Conservation (phyloP, 1,284 basidiomycete genomes). For the Apiotrichum laibachii region DNA sequence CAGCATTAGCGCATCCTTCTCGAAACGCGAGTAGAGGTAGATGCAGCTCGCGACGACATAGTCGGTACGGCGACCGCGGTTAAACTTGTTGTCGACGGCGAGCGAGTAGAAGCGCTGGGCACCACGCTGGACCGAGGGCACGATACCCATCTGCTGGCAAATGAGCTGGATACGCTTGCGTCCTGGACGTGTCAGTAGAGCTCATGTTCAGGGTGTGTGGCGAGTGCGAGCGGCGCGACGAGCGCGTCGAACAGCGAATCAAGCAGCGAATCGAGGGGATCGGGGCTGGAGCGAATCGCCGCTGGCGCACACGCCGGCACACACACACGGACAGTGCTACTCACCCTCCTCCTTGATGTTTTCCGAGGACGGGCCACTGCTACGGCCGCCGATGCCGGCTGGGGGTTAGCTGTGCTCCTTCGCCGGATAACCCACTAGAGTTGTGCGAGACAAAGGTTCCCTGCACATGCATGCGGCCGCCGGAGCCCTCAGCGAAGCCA, state of each 20-base stretch:
- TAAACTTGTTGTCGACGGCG: slow-evolving; percentile 90
- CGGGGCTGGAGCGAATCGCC: not conserved
- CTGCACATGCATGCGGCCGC: slow-evolving; percentile 91
- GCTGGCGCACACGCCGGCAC: no score
- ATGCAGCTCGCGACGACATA: slow-evolving; percentile 94
- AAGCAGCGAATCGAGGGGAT: not conserved
- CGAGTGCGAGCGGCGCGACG: not conserved
- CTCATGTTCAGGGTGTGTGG: not conserved
- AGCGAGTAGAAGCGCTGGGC: slow-evolving; percentile 89
- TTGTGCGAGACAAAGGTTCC: slow-evolving; percentile 91
- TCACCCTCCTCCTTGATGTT: slow-evolving; percentile 42
- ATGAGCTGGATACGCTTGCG: slow-evolving; percentile 77
- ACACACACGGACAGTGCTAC: slow-evolving; percentile 8
- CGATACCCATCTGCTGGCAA: slow-evolving; percentile 71
- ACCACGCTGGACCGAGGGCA: slow-evolving; percentile 73
- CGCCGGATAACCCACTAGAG: slow-evolving; percentile 62
- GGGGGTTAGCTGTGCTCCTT: slow-evolving; percentile 44
- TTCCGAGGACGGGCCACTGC: slow-evolving; percentile 29
- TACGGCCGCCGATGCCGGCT: slow-evolving; percentile 34
- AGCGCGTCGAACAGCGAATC: not conserved
- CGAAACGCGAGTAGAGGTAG: slow-evolving; percentile 89
- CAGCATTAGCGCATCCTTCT: slow-evolving; percentile 87
- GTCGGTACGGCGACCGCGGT: slow-evolving; percentile 84
- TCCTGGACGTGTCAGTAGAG: slow-evolving; percentile 55
- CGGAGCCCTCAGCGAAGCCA: slow-evolving; percentile 87